These are phyloP conservation scores for Saccharomyces hybrid DNA, from an alignment of 1,139 yeast species.

Conservation along the genomic window DNA sequence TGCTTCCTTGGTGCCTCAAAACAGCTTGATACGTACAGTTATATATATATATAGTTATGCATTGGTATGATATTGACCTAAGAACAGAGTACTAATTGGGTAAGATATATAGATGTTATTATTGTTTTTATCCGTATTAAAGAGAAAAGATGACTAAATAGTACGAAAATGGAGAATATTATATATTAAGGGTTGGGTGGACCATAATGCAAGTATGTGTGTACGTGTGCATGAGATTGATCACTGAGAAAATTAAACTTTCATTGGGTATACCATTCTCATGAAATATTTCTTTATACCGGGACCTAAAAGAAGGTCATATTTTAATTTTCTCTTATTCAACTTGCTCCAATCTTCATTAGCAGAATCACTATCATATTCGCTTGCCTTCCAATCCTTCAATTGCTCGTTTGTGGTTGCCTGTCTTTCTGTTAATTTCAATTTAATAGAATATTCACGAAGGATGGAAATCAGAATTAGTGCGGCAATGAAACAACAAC, in stretches of 20 bases:
- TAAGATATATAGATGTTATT: background rate
- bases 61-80: background rate
- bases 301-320: conserved; percentile 24
- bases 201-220: background rate
- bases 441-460: conserved; percentile 37
- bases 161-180: background rate
- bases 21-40: background rate
- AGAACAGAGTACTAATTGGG: background rate
- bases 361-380: conserved; percentile 6
- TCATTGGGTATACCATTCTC: conserved; percentile 37
- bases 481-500: conserved; percentile 40
- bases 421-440: conserved; percentile 19
- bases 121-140: background rate
- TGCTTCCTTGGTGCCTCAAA: background rate
- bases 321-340: conserved; percentile 22
- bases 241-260: conserved; percentile 24
- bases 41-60: background rate
- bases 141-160: background rate
- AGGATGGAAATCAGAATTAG: conserved; percentile 31
- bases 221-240: background rate
- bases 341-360: conserved; percentile 13
- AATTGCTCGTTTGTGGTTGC: conserved; percentile 9
- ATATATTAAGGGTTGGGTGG: background rate
- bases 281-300: conserved; percentile 24
- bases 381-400: conserved; percentile 11